phyloP scores from a whole-genome alignment of 345 rosid species.

The Sapria himalayana region DNA sequence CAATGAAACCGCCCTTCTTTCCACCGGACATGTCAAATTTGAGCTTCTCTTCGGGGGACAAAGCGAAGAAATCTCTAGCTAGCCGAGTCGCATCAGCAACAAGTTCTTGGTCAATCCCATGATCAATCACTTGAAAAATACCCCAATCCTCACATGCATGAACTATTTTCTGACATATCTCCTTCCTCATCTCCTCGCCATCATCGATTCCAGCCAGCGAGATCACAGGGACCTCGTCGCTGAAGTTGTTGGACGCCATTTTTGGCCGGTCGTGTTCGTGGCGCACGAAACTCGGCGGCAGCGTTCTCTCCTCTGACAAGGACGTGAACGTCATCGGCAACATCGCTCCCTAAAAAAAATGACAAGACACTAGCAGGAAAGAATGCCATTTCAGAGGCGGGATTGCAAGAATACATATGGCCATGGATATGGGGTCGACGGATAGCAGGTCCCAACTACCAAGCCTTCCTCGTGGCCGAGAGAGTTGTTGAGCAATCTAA shows the following conservation, averaged over 20 bases:
- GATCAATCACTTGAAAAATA: constrained; percentile 68
- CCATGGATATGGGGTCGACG: no score
- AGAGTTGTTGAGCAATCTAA: no score
- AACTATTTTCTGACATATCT: constrained; percentile 56
- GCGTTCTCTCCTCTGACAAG: constrained; percentile 37
- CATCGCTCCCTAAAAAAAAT: no score
- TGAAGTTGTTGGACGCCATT: constrained; percentile 61
- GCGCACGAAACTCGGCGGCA: constrained; percentile 43
- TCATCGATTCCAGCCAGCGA: constrained; percentile 58
- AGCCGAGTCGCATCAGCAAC: constrained; percentile 45
- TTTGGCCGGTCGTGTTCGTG: constrained; percentile 90
- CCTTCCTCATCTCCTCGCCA: constrained; percentile 24
- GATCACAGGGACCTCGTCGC: constrained; percentile 63
- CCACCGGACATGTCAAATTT: constrained; percentile 86
- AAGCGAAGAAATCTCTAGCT: constrained; percentile 61
- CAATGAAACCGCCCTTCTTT: constrained; percentile 90
- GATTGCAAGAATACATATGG: no score
- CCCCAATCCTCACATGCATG: constrained; percentile 97
- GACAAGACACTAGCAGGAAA: no score
- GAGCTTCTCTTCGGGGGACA: constrained; percentile 67
- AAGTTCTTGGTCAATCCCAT: constrained; percentile 45
- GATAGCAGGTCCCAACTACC: no score
- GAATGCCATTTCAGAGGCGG: no score
- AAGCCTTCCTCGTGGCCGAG: no score
- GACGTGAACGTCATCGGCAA: constrained; percentile 50